Evolutionary conservation across 352 stramenopile species (phyloP).

Genomic region (Globisporangium alternatum): DNA sequence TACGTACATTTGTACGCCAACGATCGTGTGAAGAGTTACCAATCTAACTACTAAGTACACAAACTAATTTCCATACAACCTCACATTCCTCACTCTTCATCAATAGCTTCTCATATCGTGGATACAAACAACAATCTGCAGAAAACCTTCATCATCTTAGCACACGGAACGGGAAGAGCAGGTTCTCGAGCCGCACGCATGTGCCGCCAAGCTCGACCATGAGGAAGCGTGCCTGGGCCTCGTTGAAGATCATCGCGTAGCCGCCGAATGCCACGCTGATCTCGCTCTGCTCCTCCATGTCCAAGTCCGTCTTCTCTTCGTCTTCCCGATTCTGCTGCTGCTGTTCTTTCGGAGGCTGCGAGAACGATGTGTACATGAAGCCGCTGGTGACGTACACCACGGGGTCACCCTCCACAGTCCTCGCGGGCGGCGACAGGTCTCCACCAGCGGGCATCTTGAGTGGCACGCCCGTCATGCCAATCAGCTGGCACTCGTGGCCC

Average conservation of each 20-base stretch:
- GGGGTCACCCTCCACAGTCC: background rate
- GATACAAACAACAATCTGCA: background rate
- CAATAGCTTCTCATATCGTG: background rate
- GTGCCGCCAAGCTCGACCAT: slow-evolving; percentile 11
- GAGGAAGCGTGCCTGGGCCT: slow-evolving; percentile 9
- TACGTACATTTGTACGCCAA: background rate
- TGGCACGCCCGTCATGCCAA: background rate
- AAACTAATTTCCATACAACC: background rate
- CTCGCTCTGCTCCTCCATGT: background rate
- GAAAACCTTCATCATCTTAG: background rate
- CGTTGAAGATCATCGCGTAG: slow-evolving; percentile 5
- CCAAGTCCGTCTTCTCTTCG: background rate
- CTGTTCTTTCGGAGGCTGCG: background rate
- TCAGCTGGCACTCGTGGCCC: slow-evolving; percentile 2
- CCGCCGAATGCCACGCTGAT: slow-evolving; percentile 8
- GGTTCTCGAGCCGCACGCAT: slow-evolving; percentile 7
- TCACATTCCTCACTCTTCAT: background rate
- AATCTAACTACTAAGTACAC: background rate
- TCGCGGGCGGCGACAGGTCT: background rate
- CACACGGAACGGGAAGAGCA: slow-evolving; percentile 7
- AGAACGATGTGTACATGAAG: slow-evolving; percentile 2
- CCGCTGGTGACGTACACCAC: slow-evolving; percentile 12
- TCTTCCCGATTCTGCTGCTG: background rate
- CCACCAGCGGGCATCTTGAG: background rate
- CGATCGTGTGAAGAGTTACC: background rate